These are phyloP conservation scores for Ophiobolus disseminans DNA, from an alignment of 2,329 filamentous ascomycete species.

Conservation along the genomic window DNA sequence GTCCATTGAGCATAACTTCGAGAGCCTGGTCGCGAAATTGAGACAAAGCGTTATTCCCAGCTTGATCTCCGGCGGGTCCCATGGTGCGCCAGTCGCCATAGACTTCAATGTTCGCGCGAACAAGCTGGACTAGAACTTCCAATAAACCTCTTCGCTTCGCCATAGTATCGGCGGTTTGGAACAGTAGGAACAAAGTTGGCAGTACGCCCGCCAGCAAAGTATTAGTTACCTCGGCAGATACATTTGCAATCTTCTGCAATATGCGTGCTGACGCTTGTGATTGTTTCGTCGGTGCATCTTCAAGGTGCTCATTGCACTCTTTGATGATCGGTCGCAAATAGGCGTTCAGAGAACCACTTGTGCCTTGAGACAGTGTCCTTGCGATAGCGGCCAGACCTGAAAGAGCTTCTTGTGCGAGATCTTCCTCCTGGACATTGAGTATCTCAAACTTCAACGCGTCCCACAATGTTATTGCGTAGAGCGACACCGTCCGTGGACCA, in stretches of 20 bases:
- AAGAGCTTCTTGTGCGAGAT: conserved; percentile 67
- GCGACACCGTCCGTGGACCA: conserved; percentile 64
- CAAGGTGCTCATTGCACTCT: conserved; percentile 72
- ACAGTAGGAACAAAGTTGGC: conserved; percentile 65
- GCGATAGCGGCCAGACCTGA: conserved; percentile 63
- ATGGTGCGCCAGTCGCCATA: conserved; percentile 63
- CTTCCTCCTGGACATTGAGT: conserved; percentile 70
- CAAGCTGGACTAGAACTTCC: conserved; percentile 65
- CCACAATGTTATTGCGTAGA: conserved; percentile 71
- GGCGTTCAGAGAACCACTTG: conserved; percentile 56
- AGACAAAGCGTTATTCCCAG: conserved; percentile 46
- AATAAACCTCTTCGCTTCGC: conserved; percentile 68
- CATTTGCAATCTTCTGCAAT: conserved; percentile 62
- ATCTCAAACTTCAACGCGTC: conserved; percentile 74
- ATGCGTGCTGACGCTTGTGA: conserved; percentile 70
- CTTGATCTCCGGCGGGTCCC: conserved; percentile 44
- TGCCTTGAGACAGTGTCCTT: conserved; percentile 59
- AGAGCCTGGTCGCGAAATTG: conserved; percentile 52
- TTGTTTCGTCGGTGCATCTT: conserved; percentile 73
- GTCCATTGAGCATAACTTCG: conserved; percentile 52
- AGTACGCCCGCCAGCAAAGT: conserved; percentile 64
- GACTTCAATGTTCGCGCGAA: conserved; percentile 64
- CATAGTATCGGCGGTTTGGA: conserved; percentile 67
- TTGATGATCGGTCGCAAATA: conserved; percentile 69
- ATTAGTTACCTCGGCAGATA: conserved; percentile 62